Percentiles rank a stretch among this genome's conserved stretches.
These are phyloP conservation scores for Cercospora brassicicola DNA, from an alignment of 2,329 filamentous ascomycete species.

Conservation along the genomic window DNA sequence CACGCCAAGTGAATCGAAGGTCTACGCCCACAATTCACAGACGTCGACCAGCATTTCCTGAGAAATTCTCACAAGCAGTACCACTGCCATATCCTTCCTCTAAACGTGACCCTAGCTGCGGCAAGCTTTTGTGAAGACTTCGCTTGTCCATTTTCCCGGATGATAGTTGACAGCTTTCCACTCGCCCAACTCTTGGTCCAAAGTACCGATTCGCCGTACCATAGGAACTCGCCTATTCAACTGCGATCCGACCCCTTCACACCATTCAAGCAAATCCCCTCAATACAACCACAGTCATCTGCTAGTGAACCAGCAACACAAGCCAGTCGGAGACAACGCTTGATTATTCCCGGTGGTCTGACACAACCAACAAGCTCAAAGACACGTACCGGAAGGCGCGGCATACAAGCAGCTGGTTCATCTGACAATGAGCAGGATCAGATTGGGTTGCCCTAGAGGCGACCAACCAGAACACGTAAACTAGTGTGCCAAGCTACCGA, in stretches of 20 bases:
- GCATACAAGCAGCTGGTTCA: background rate
- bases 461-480: background rate
- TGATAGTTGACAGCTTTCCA: background rate
- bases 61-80: background rate
- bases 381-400: background rate
- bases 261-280: background rate
- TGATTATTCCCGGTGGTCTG: background rate
- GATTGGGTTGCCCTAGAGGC: background rate
- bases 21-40: background rate
- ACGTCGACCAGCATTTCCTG: background rate
- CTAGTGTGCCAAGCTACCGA: background rate
- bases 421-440: background rate
- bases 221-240: background rate
- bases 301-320: background rate
- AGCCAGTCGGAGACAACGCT: background rate
- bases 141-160: background rate
- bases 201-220: background rate
- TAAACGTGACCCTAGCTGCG: background rate
- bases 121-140: background rate
- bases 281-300: slow-evolving; percentile 7
- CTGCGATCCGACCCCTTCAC: background rate
- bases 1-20: background rate
- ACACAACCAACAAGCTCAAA: background rate
- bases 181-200: background rate
- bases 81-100: background rate